Base-by-base conservation (phyloP, 2,329 filamentous ascomycete species). In the Microdochium nivale region DNA sequence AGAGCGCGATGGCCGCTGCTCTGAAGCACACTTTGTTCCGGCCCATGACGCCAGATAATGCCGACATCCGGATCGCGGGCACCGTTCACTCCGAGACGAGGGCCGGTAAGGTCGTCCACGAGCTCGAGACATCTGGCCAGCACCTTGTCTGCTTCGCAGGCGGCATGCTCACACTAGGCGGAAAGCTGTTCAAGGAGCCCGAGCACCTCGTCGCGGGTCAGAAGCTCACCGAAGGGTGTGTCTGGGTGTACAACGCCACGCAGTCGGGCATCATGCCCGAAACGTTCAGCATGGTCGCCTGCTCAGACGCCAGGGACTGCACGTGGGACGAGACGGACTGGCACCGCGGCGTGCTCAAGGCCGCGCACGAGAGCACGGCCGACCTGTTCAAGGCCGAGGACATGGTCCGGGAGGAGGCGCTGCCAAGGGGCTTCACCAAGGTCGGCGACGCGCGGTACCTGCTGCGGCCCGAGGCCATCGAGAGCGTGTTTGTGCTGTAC, bases 1-100 rank as follows among this genome's bases (percentile, higher is more conserved):
- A 80, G 55, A 68, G 67, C n/a, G 78, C 81, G 43, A 80, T 86
- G 56, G 74, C 81, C 16, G 74, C 78, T 0, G 78, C 79, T 7
- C 79, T 81, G 52, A 71, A 79, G 51, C 67, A 81, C 56, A 71
- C 87, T 27, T 76, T 88, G 55, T 88, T 79, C 67, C 75, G 80
- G 2, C 85, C 86, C 0, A 79, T 87, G 74, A 73, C 78, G 11
- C 78, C 78, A 0, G 70, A 72, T 10, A 65, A 69, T n/a, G 72
- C 77, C 4, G 76, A 87, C 56, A 76, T 87, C 13, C 73, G 88
- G 4, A 69, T 87, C 23, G 75, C 83, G 2, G 81, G 83, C 1
- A 72, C 58, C 24, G 55, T 62, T 13, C 61, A 61, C 52, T 58
- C 56, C 2, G 48, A 46, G 4, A 51, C 51, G n/a, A 43, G 57